These are phyloP conservation scores for Thermomucor indicae-seudaticae DNA, from an alignment of 371 early-diverging fungal genomes.

Conservation along the genomic window DNA sequence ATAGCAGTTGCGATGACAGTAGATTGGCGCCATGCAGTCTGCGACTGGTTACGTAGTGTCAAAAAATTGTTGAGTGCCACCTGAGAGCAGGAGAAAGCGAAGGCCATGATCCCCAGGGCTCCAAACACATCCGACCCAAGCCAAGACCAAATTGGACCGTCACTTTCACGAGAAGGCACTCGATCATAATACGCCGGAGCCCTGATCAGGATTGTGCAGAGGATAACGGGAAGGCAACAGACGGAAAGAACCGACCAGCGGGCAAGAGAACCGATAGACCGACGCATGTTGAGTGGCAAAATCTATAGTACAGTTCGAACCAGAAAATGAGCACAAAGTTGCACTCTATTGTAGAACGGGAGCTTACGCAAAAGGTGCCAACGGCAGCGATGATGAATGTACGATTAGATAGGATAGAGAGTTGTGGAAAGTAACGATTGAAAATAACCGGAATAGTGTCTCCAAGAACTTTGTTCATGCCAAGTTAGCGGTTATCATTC, in stretches of 20 bases:
- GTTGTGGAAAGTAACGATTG: constrained; percentile 31
- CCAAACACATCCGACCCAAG: constrained; percentile 35
- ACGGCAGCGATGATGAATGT: constrained; percentile 38
- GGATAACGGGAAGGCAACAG: constrained; percentile 45
- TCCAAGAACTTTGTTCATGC: constrained; percentile 37
- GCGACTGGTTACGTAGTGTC: constrained; percentile 40
- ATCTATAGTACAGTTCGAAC: constrained; percentile 22
- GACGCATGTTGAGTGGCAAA: constrained; percentile 45
- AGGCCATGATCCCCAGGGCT: constrained; percentile 44
- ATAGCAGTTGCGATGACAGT: constrained; percentile 37
- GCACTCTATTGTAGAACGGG: no score
- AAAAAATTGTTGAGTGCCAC: constrained; percentile 52
- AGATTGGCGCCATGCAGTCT: constrained; percentile 34
- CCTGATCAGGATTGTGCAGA: constrained; percentile 44
- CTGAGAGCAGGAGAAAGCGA: constrained; percentile 41
- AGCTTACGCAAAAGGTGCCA: constrained; percentile 34
- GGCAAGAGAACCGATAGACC: constrained; percentile 58
- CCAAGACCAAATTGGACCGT: constrained; percentile 17
- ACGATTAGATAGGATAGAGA: constrained; percentile 28
- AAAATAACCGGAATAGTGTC: constrained; percentile 55
- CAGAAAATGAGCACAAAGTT: no score
- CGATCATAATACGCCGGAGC: constrained; percentile 40
- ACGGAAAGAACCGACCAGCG: constrained; percentile 55
- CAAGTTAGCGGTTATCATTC: background rate
- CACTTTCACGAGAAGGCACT: constrained; percentile 6